Evolutionary conservation across 1,139 yeast species (phyloP), one percentile per base, ranked within the genome.

Genomic region (Lodderomyces margitis): DNA sequence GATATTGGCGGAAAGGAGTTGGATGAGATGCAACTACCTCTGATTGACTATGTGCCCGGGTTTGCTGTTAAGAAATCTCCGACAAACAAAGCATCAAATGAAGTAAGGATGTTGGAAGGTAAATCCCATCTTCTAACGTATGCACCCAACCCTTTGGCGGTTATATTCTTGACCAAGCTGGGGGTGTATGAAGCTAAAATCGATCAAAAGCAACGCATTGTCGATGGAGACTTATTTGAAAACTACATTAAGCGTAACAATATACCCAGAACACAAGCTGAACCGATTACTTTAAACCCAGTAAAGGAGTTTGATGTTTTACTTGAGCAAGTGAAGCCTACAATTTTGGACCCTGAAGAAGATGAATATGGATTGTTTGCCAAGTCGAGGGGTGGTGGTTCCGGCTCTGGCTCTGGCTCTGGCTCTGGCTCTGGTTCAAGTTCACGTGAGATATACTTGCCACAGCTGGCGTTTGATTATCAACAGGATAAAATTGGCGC

Each of bases 91-190:
- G 59, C 68, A 8, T 59, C 68, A 19, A 50, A 54, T 17, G 56
- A 58, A 34, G 61, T 66, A 12, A 70, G 68, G 21, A 51, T 57
- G 44, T 39, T 68, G 31, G 64, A 66, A 28, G 80, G 80, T 1
- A 71, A 69, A 51, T 68, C 79, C 21, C 66, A 74, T 42, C 58
- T 76, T 3, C 57, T 50, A 49, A 74, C 77, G 0, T 75, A 75
- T 4, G 56, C 65, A 4, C 34, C 36, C 9, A 48, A 46, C 33
- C 81, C 81, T 1, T 42, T 49, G 14, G 27, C 34, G 8, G 53
- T 61, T 15, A 51, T 61, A 6, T 57, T 61, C 16, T 48, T 61
- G 37, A 54, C 54, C 34, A 52, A 51, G 32, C 48, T 49, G 15
- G 65, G 64, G 9, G 59, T 58, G 14, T 64, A 59, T 45, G 67